A percentile compares a stretch with the other conserved stretches of the same genome.
These are phyloP conservation scores for Leccinum aurantiacum DNA, from an alignment of 768 basidiomycete genomes.

Conservation along the genomic window DNA sequence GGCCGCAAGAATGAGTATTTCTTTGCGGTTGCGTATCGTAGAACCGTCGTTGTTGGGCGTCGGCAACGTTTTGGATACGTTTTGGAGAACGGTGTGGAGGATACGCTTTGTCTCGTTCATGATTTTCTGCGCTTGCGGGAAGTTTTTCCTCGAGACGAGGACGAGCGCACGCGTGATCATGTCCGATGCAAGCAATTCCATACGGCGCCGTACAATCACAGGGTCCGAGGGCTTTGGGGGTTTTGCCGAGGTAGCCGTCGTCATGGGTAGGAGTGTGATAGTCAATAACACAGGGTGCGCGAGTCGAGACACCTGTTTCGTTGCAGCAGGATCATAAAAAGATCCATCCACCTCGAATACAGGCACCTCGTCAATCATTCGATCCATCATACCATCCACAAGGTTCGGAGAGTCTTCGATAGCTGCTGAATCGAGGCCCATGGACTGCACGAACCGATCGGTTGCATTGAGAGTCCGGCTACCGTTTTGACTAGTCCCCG, in stretches of 20 bases:
- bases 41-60: slow-evolving; percentile 48
- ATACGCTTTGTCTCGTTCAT: slow-evolving; percentile 91
- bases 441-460: slow-evolving; percentile 83
- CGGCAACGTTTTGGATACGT: slow-evolving; percentile 71
- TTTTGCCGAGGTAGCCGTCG: slow-evolving; percentile 33
- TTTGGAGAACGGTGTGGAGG: slow-evolving; percentile 86
- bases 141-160: slow-evolving; percentile 88
- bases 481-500: slow-evolving; percentile 10
- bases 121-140: slow-evolving; percentile 86
- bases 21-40: slow-evolving; percentile 71
- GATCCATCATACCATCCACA: slow-evolving; percentile 90
- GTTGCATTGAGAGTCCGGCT: slow-evolving; percentile 66
- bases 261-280: slow-evolving; percentile 76
- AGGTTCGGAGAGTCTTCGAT: slow-evolving; percentile 74
- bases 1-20: slow-evolving; percentile 67
- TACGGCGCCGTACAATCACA: slow-evolving; percentile 86
- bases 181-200: slow-evolving; percentile 95
- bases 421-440: slow-evolving; percentile 74
- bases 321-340: slow-evolving; percentile 88
- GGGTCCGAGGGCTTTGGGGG: slow-evolving; percentile 65
- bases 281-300: slow-evolving; percentile 94
- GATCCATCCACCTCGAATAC: slow-evolving; percentile 95
- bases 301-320: slow-evolving; percentile 82
- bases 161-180: slow-evolving; percentile 96
- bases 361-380: slow-evolving; percentile 97